Base-by-base conservation (phyloP, 208 protist species). In the Wallacemonas sp. region DNA sequence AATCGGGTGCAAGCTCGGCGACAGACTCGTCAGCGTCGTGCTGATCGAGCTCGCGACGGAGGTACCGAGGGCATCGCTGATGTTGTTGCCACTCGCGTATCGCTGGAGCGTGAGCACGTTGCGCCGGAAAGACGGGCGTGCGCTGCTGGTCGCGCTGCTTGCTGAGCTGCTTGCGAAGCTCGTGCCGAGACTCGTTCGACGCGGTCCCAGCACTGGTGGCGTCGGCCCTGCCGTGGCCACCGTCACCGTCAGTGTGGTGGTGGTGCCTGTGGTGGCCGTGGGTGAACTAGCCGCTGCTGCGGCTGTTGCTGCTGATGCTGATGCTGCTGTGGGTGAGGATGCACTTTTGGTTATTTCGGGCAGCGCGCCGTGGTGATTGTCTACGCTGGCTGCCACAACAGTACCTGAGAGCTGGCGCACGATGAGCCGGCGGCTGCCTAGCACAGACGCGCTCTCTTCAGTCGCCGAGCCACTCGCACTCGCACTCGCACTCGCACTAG, bases 101-200 rank as follows among this genome's bases (percentile, higher is more conserved):
- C 52, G 52, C 30, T 58, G 52, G 12, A 58, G 26, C 6, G 52
- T 27, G n/a, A 48, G 30, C 32, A 61, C 58, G 21, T 47, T 69
- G 17, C 71, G 71, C 21, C 52, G 23, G 26, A 76, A 71, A 0
- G 71, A 76, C 17, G 38, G 49, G 2, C 61, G 64, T 1, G 58
- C 38, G 32, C 65, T 71, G 65, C 64, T 72, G 49, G 60, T 76
- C 6, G 43, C 44, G 21, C 65, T 41, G 29, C 71, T 76, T 29
- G 52, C 30, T 33, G 64, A 38, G 32, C 65, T 70, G 65, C 60
- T 76, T 1, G 60, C 49, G 8, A 49, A 9, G 43, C 48, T 55
- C 8, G 33, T 36, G 9, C 60, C 65, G 5, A 68, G 8, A 34
- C 58, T 46, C 9, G 26, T 57, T 43, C 39, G 64, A 5, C 30